These are phyloP conservation scores for Nicotiana sylvestris DNA, from an alignment of 257 asterid species.

Conservation along the genomic window DNA sequence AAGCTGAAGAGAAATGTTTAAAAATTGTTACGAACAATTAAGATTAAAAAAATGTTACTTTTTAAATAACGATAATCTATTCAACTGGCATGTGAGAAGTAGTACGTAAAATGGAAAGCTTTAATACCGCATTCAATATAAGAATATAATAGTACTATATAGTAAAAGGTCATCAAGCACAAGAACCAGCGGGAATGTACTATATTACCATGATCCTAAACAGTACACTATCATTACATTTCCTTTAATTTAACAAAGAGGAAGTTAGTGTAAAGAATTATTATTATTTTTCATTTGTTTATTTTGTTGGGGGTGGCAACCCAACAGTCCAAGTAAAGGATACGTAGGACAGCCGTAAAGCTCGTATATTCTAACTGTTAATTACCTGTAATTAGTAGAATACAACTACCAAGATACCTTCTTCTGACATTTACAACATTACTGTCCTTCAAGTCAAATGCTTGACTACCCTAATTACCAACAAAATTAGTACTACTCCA, in stretches of 20 bases:
- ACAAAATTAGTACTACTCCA: no score
- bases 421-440: conserved; percentile 18
- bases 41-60: background rate
- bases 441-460: conserved; percentile 19
- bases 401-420: conserved; percentile 14
- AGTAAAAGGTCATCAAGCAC: background rate
- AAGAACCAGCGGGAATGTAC: background rate
- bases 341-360: background rate
- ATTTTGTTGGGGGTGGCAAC: background rate
- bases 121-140: background rate
- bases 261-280: background rate
- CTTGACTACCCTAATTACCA: conserved; percentile 9
- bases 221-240: background rate
- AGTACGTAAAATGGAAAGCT: background rate
- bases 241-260: background rate
- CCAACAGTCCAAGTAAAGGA: conserved; percentile 5
- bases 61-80: background rate
- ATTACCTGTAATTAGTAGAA: conserved; percentile 21
- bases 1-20: background rate
- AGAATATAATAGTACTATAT: background rate
- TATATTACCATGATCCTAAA: background rate
- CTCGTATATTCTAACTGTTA: conserved; percentile 14
- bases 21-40: background rate
- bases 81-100: background rate
- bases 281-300: background rate